These are phyloP conservation scores for Tylopilus sp. DNA, from an alignment of 1,284 basidiomycete genomes.

Conservation along the genomic window DNA sequence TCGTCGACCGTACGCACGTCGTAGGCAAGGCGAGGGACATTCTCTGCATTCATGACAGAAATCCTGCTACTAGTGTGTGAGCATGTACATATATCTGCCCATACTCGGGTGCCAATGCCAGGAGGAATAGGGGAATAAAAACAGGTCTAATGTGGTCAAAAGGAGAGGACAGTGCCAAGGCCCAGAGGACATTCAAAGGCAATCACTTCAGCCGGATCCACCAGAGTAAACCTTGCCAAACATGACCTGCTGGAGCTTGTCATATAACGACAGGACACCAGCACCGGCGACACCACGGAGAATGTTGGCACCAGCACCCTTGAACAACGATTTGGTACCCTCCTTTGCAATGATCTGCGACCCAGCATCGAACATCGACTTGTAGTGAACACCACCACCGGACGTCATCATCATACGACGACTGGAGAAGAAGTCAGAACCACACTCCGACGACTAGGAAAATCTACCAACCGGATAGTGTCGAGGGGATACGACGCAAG, in stretches of 20 bases:
- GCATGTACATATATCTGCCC: conserved; percentile 19
- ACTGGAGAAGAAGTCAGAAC: conserved; percentile 41
- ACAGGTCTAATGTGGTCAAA: conserved; percentile 34
- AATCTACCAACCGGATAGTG: conserved; percentile 71
- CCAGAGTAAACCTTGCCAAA: conserved; percentile 97
- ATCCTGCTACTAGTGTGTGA: conserved; percentile 22
- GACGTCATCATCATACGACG: conserved; percentile 98
- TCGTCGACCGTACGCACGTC: too few species aligned
- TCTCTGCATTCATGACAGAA: conserved; percentile 19
- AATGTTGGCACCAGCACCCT: conserved; percentile 96
- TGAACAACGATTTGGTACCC: conserved; percentile 87
- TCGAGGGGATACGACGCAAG: conserved; percentile 94
- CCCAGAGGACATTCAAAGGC: conserved; percentile 20
- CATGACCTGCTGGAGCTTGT: conserved; percentile 87
- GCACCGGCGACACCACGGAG: conserved; percentile 98
- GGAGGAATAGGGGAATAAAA: conserved; percentile 32
- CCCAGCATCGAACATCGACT: conserved; percentile 86
- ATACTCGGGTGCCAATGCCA: conserved; percentile 23
- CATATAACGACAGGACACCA: conserved; percentile 92
- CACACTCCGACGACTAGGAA: not conserved
- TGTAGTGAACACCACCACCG: conserved; percentile 81
- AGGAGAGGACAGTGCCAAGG: conserved; percentile 33
- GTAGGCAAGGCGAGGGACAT: not conserved
- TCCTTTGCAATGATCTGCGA: conserved; percentile 87
- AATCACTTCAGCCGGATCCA: conserved; percentile 37